Evolutionary conservation across 2,329 filamentous ascomycete species (phyloP), one percentile per base, ranked within the genome.

Genomic region (Alternaria sp.): DNA sequence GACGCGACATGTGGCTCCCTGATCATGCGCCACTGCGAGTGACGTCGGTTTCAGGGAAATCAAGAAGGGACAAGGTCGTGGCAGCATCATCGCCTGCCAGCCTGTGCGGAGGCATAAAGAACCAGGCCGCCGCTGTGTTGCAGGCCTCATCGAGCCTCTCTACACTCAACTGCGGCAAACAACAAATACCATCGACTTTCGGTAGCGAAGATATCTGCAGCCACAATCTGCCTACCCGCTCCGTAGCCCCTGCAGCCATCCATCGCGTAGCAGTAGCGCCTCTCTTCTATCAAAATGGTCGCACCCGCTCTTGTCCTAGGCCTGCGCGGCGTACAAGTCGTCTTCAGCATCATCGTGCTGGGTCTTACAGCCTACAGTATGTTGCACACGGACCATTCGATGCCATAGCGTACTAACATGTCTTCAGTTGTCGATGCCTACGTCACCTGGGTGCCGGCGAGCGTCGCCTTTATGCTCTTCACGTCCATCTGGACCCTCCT

Each of bases 381-480:
- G 86, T 81, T n/a, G 30, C 59, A 50, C 30, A 60, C 30, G 11
- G 20, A 20, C 44, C 14, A 3, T n/a, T 1, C 49, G 25, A 9
- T 33, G 26, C 12, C 41, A 25, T 49, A 3, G 50, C 60, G 15
- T 46, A 21, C 58, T 68, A 51, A 68, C 45, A 21, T 46, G 6
- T 23, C 23, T 18, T 1, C 53, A 75, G 71, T 90, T 69, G 85
- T 89, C 55, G 81, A 83, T 72, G 80, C 79, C 71, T 84, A 80
- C 74, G 83, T 80, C 33, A 46, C n/a, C 74, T 75, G 76, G 65
- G 82, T 81, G 55, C 89, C 90, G 8, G 84, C 87, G 25, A 82
- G 84, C 28, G 83, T 91, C 77, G 89, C 90, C 82, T 97, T 96
- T 83, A 87, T 95, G 82, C 85, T 97, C 79, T 97, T 97, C 86